A percentile compares a stretch with the other conserved stretches of the same genome.
Conservation (phyloP, 768 basidiomycete genomes). For the Amyloporia xantha region DNA sequence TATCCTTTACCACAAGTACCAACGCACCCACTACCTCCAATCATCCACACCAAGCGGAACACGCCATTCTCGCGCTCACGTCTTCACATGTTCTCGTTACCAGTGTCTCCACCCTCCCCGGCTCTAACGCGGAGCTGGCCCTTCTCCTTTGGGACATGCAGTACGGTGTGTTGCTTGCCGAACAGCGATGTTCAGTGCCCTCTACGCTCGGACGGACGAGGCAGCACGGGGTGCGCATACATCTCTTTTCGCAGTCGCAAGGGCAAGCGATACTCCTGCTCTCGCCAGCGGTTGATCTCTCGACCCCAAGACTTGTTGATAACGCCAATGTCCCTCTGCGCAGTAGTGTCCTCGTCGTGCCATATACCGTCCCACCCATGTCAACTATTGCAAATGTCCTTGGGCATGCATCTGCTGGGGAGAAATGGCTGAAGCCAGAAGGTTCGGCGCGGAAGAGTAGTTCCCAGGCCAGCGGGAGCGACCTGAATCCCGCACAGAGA, state of each 20-base stretch:
- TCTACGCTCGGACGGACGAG: slow-evolving; percentile 17
- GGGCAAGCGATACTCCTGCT: slow-evolving; percentile 14
- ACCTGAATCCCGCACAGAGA: slow-evolving; percentile 14
- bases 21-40: neutral
- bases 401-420: slow-evolving; percentile 40
- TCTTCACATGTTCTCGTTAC: slow-evolving; percentile 27
- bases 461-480: neutral
- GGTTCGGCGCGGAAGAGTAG: neutral
- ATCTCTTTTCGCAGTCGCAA: slow-evolving; percentile 6
- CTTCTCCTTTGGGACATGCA: slow-evolving; percentile 29
- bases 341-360: slow-evolving; percentile 55
- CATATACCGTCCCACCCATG: slow-evolving; percentile 40
- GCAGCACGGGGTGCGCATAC: slow-evolving; percentile 13
- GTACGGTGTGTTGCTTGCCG: slow-evolving; percentile 26
- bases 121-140: slow-evolving; percentile 17
- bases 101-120: slow-evolving; percentile 10
- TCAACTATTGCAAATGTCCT: slow-evolving; percentile 64
- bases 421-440: slow-evolving; percentile 37
- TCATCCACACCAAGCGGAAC: slow-evolving; percentile 12
- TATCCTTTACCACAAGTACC: slow-evolving; percentile 17
- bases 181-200: slow-evolving; percentile 21
- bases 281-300: slow-evolving; percentile 6
- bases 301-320: neutral
- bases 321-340: slow-evolving; percentile 12
- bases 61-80: slow-evolving; percentile 21